A percentile compares a stretch with the other conserved stretches of the same genome.
Evolutionary conservation across 805 yeast genomes (phyloP).

Genomic region (Zygoascus tannicola): DNA sequence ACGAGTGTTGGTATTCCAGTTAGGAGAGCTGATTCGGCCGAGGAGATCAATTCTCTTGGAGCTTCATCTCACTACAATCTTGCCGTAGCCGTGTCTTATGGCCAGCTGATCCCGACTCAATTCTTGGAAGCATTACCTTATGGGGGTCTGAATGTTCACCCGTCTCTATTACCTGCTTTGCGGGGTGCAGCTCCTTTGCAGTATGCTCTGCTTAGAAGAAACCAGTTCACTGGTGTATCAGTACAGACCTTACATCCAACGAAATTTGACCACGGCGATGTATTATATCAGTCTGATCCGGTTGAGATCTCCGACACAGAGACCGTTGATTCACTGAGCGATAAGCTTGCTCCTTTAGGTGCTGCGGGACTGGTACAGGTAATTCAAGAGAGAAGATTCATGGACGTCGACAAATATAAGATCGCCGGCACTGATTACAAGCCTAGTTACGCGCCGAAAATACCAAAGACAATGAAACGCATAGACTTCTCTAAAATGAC

Average conservation of each 20-base stretch:
- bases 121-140: conserved; percentile 41
- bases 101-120: conserved; percentile 60
- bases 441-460: conserved; percentile 50
- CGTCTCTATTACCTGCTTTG: conserved; percentile 70
- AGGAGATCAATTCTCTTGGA: conserved; percentile 15
- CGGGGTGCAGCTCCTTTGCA: conserved; percentile 91
- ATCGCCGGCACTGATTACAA: conserved; percentile 17
- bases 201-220: conserved; percentile 58
- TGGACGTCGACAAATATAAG: conserved; percentile 3
- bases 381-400: conserved; percentile 30
- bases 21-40: conserved; percentile 15
- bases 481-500: conserved; percentile 28
- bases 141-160: conserved; percentile 88
- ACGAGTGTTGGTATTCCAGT: conserved; percentile 9
- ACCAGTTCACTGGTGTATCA: conserved; percentile 65
- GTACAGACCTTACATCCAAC: conserved; percentile 86
- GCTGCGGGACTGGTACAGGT: conserved; percentile 46
- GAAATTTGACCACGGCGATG: conserved; percentile 70
- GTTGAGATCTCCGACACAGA: conserved; percentile 36
- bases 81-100: conserved; percentile 89
- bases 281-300: conserved; percentile 48
- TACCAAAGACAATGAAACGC: conserved; percentile 22
- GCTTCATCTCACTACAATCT: conserved; percentile 38
- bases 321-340: conserved; percentile 37
- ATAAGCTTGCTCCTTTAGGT: conserved; percentile 50